These are phyloP conservation scores for Yamadazyma jaroonii DNA, from an alignment of 1,139 yeast species.

Conservation along the genomic window DNA sequence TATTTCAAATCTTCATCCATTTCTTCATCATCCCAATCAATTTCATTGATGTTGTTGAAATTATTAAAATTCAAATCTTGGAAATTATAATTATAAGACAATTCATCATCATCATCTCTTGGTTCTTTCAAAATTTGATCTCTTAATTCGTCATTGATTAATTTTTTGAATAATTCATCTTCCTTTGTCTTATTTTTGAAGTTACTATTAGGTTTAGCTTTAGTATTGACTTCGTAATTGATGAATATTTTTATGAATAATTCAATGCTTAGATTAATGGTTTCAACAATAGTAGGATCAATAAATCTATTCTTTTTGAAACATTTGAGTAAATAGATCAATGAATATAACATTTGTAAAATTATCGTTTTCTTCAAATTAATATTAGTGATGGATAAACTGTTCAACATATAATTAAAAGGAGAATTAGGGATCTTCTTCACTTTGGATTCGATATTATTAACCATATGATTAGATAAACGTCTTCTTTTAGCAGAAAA, in stretches of 20 bases:
- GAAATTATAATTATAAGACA: constrained; percentile 6
- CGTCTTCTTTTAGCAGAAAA: constrained; percentile 42
- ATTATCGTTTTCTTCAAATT: constrained; percentile 45
- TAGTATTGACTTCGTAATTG: constrained; percentile 28
- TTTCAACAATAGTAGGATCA: constrained; percentile 20
- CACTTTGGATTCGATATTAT: constrained; percentile 12
- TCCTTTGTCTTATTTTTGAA: constrained; percentile 24
- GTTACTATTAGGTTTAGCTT: constrained; percentile 9
- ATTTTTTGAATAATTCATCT: constrained; percentile 36
- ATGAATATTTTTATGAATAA: constrained; percentile 39
- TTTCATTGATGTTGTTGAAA: constrained; percentile 20
- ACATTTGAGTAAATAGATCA: constrained; percentile 40
- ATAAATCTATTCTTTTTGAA: constrained; percentile 20
- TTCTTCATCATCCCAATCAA: constrained; percentile 52
- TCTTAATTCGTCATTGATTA: constrained; percentile 40
- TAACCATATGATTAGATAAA: constrained; percentile 10
- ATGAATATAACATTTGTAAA: constrained; percentile 43
- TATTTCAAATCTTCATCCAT: constrained; percentile 50
- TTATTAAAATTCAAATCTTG: constrained; percentile 9
- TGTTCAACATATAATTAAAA: constrained; percentile 43
- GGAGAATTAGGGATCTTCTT: constrained; percentile 41
- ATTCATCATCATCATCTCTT: constrained; percentile 23
- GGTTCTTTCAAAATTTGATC: constrained; percentile 39
- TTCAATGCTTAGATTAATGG: constrained; percentile 31
- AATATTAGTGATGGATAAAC: constrained; percentile 44